A percentile compares a stretch with the other conserved stretches of the same genome.
Evolutionary conservation across 2,329 filamentous ascomycete species (phyloP).

Genomic region (Stagonosporopsis tanaceti): DNA sequence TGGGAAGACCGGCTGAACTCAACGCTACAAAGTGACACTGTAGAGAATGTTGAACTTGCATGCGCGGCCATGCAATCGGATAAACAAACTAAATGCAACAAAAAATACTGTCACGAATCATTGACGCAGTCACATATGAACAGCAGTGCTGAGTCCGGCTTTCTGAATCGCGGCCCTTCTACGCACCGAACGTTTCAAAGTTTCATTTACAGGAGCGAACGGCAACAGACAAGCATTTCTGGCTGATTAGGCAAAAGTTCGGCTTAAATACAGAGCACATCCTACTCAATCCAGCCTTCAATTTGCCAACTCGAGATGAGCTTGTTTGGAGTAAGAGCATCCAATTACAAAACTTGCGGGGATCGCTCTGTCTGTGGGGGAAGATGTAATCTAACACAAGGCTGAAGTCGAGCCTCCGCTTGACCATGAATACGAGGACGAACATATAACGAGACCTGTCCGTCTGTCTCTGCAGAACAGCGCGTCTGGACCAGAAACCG

Average conservation of each 20-base stretch:
- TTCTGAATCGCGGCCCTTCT: neutral
- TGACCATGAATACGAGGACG: neutral
- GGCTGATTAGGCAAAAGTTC: constrained; percentile 10
- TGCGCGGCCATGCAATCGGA: no score
- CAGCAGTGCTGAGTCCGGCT: neutral
- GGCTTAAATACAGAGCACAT: neutral
- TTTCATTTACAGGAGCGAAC: neutral
- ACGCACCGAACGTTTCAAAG: neutral
- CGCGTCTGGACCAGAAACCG: no score
- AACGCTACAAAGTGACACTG: neutral
- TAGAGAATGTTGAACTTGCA: no score
- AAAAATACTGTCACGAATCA: no score
- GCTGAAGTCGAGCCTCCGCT: neutral
- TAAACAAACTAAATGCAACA: no score
- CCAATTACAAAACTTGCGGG: neutral
- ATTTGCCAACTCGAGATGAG: constrained; percentile 1
- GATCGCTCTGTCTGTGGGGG: constrained; percentile 5
- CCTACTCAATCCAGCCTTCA: neutral
- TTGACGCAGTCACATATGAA: neutral
- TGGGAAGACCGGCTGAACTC: constrained; percentile 39
- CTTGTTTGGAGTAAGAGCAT: neutral
- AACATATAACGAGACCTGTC: neutral
- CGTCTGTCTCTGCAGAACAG: neutral
- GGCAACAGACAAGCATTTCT: neutral
- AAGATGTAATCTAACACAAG: neutral